Conservation (phyloP, 768 basidiomycete genomes). For the Leccinum truebloodii region DNA sequence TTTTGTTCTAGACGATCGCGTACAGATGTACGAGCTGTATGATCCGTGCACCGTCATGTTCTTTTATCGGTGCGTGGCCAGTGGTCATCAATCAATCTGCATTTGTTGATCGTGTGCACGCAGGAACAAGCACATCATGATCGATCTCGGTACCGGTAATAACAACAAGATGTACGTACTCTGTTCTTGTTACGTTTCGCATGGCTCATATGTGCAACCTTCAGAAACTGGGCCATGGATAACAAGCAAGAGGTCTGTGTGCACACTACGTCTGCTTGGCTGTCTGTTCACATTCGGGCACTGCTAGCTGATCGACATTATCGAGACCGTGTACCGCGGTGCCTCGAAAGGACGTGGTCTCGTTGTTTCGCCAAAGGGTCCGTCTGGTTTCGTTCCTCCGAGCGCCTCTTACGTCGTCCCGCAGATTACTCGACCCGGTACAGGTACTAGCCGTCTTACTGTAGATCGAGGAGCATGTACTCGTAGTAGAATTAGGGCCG, state of each 20-base stretch:
- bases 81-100: neutral
- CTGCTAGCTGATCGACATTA: constrained; percentile 87
- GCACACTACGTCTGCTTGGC: neutral
- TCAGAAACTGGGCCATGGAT: constrained; percentile 98
- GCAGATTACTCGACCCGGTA: constrained; percentile 83
- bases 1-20: neutral
- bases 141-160: constrained; percentile 98
- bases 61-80: constrained; percentile 80
- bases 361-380: constrained; percentile 95
- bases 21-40: constrained; percentile 97
- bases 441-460: constrained; percentile 49
- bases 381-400: constrained; percentile 10
- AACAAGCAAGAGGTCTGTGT: constrained; percentile 90
- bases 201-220: neutral
- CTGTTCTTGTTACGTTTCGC: neutral
- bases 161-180: constrained; percentile 94
- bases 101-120: neutral
- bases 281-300: neutral
- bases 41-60: constrained; percentile 98
- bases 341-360: constrained; percentile 98
- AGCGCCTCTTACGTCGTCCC: neutral
- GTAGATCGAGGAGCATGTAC: neutral
- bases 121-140: constrained; percentile 99
- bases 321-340: constrained; percentile 97
- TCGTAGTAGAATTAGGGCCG: constrained; percentile 21